Conservation (phyloP, 306 rosid genomes). For the Cajanus cajan region DNA sequence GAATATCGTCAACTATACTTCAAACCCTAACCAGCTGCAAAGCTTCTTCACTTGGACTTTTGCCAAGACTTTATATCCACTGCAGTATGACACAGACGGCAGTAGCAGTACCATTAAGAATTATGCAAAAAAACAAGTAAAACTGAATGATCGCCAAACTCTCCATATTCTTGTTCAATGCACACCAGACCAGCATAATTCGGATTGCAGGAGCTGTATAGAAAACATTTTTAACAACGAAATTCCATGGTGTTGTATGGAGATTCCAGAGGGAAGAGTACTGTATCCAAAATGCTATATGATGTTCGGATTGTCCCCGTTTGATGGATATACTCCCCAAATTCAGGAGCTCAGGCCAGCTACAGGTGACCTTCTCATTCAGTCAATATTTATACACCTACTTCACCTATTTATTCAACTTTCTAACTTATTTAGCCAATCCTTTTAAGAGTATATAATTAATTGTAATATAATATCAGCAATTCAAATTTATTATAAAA, state of each 20-base stretch:
- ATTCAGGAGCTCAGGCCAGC: neutral
- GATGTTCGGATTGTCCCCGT: neutral
- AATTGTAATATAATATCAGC: too few relatives aligned
- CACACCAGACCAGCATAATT: neutral
- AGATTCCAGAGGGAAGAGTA: neutral
- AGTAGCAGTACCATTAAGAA: neutral
- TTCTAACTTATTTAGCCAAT: too few relatives aligned
- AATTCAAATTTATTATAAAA: too few relatives aligned
- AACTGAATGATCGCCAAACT: neutral
- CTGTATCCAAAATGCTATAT: neutral
- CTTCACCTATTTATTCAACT: neutral
- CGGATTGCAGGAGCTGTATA: neutral
- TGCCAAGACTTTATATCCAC: neutral
- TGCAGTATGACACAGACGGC: neutral
- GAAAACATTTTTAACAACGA: neutral
- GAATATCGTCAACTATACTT: neutral
- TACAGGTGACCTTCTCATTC: neutral
- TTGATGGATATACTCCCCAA: neutral
- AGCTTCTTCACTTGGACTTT: neutral
- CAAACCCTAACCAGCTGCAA: neutral
- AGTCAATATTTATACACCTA: neutral
- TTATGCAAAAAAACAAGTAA: neutral
- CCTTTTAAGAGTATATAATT: too few relatives aligned
- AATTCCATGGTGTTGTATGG: conserved; percentile 22
- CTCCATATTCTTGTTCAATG: neutral